Evolutionary conservation across 2,329 filamentous ascomycete genomes (phyloP), one percentile per base, ranked within the genome.

Genomic region (Fusarium tuaranense): DNA sequence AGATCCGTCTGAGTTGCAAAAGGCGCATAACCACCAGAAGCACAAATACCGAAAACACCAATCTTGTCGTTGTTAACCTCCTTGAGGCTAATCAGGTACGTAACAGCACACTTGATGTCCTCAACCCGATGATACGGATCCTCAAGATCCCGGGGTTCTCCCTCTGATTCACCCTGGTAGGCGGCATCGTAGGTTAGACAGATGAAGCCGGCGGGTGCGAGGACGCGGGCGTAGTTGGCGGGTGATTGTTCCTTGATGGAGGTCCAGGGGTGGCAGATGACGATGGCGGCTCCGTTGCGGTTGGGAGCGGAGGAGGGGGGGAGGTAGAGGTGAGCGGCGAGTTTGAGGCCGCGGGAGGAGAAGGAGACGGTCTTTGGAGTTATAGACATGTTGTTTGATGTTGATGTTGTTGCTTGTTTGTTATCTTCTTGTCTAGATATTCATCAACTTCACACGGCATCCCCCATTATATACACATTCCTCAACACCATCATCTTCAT

Each of bases 171-270:
- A 55, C 65, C 65, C 44, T 71, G 48, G 46, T 60, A 60, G 5
- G 63, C 55, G 18, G 63, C 63, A 39, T 60, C 63, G 36, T 65
- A 65, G 18, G 63, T n/a, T 8, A 65, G 63, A 27, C 63, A 65
- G 51, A 59, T 65, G 51, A 65, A 65, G 10, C 63, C 63, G 2
- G 63, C 51, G 25, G 44, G 48, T 5, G 63, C 27, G 53, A 60
- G 63, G 27, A 66, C 55, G 16, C 55, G 41, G 55, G 53, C 63
- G 32, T 66, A 60, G 63, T 66, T 60, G 34, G 63, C 55, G 18
- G 63, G 63, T 13, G 63, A 65, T 34, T 65, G 63, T 20, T 65
- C 63, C 18, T 65, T 65, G 51, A 65, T 59, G 51, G 63, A 65
- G 16, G 63, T 65, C 63, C 63, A 65, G 36, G 63, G 63, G 36